Evolutionary conservation across 2,329 filamentous ascomycete species (phyloP).

Genomic region (Alternaria atra): DNA sequence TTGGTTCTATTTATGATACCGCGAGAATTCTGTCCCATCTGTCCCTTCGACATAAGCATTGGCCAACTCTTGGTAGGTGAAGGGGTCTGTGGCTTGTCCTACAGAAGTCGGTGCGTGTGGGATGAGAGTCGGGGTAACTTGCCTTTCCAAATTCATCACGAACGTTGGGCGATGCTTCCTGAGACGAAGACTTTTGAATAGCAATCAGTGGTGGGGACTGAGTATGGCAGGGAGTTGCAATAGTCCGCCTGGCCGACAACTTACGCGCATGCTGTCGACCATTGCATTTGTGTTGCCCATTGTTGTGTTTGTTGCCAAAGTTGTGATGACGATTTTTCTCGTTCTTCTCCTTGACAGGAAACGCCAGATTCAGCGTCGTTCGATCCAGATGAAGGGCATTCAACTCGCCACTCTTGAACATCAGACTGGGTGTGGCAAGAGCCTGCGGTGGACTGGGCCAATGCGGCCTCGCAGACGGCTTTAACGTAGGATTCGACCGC

Average conservation of each 20-base stretch:
- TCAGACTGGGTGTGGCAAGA: conserved; percentile 47
- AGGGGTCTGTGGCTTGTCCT: not conserved
- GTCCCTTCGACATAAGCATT: no score
- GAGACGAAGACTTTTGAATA: not conserved
- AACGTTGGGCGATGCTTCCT: not conserved
- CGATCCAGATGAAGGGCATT: conserved; percentile 57
- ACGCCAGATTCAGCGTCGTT: conserved; percentile 26
- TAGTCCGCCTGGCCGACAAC: not conserved
- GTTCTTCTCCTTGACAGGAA: conserved; percentile 33
- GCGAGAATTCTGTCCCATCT: no score
- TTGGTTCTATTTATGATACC: no score
- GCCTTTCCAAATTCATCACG: not conserved
- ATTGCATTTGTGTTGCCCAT: conserved; percentile 38
- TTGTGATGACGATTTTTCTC: conserved; percentile 34
- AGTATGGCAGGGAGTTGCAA: conserved; percentile 9
- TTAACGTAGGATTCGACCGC: conserved; percentile 58
- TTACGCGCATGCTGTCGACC: conserved; percentile 27
- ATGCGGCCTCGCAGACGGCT: conserved; percentile 51
- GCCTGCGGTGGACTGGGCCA: conserved; percentile 40
- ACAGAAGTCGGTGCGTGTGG: not conserved
- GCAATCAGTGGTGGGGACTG: not conserved
- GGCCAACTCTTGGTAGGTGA: no score
- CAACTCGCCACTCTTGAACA: conserved; percentile 60
- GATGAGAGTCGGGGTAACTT: not conserved
- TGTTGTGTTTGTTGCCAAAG: conserved; percentile 35